Conservation (phyloP, 805 yeast species). For the Barnettozyma salicaria region DNA sequence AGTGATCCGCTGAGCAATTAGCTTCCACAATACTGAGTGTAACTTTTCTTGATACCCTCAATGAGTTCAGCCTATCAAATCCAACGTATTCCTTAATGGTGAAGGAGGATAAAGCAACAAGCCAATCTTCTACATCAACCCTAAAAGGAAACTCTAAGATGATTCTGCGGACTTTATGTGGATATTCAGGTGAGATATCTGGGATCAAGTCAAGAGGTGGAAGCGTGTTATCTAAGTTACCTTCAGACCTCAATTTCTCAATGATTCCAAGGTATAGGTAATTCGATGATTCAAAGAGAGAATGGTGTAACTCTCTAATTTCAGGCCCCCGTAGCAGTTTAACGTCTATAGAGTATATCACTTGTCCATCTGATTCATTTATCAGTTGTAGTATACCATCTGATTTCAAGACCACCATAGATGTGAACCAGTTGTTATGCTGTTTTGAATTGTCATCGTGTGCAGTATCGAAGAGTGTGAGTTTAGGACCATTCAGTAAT, state of each 20-base stretch:
- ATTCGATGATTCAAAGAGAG: conserved; percentile 54
- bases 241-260: conserved; percentile 41
- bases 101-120: conserved; percentile 59
- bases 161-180: conserved; percentile 30
- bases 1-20: conserved; percentile 33
- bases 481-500: conserved; percentile 13
- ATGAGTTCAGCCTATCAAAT: conserved; percentile 25
- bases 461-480: conserved; percentile 15
- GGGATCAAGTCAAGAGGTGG: conserved; percentile 1
- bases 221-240: conserved; percentile 6
- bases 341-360: conserved; percentile 53
- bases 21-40: conserved; percentile 62
- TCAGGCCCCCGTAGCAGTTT: conserved; percentile 50
- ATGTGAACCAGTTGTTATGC: conserved; percentile 62
- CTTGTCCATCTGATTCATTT: conserved; percentile 57
- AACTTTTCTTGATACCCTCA: conserved; percentile 50
- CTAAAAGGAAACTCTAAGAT: conserved; percentile 59
- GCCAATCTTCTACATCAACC: conserved; percentile 74
- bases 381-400: conserved; percentile 57
- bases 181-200: conserved; percentile 28
- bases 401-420: conserved; percentile 63
- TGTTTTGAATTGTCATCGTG: neutral
- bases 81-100: conserved; percentile 48
- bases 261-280: conserved; percentile 54
- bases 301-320: conserved; percentile 56